These are phyloP conservation scores for Dioszegia hungarica DNA, from an alignment of 768 basidiomycete genomes.

Conservation along the genomic window DNA sequence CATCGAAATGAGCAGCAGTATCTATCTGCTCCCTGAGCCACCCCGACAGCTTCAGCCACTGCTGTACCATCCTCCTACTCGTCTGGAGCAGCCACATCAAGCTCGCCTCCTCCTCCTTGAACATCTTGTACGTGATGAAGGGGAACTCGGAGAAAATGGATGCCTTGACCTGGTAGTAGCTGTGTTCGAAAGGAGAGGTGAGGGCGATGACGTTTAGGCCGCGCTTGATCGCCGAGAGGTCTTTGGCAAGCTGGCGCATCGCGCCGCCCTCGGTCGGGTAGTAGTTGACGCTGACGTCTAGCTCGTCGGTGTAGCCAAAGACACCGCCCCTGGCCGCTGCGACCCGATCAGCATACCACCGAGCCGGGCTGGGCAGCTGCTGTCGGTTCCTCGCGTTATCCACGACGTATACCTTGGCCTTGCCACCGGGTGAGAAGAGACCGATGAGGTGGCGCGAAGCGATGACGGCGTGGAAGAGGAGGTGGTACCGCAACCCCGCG, in stretches of 20 bases:
- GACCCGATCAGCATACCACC: conserved; percentile 64
- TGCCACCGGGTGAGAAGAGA: conserved; percentile 69
- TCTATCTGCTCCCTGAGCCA: conserved; percentile 77
- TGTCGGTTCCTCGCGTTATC: conserved; percentile 85
- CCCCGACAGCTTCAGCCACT: conserved; percentile 69
- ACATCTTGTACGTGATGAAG: conserved; percentile 68
- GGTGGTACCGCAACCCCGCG: conserved; percentile 66
- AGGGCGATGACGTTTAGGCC: conserved; percentile 63
- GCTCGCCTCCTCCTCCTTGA: conserved; percentile 57
- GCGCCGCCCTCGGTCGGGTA: conserved; percentile 74
- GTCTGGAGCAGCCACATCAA: conserved; percentile 87
- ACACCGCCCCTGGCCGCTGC: conserved; percentile 54
- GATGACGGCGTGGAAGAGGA: conserved; percentile 79
- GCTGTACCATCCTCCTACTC: conserved; percentile 72
- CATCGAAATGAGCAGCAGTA: conserved; percentile 83
- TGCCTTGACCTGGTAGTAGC: conserved; percentile 71
- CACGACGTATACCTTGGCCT: conserved; percentile 76
- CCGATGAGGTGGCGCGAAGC: conserved; percentile 79
- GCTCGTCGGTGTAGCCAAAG: conserved; percentile 60
- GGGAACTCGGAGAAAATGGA: conserved; percentile 76
- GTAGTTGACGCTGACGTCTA: conserved; percentile 59
- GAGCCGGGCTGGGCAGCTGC: conserved; percentile 68
- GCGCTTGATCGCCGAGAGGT: conserved; percentile 69
- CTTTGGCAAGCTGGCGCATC: conserved; percentile 78
- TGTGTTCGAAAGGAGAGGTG: conserved; percentile 76